Base-by-base conservation (phyloP, 345 rosid genomes). In the Brassica cretica region DNA sequence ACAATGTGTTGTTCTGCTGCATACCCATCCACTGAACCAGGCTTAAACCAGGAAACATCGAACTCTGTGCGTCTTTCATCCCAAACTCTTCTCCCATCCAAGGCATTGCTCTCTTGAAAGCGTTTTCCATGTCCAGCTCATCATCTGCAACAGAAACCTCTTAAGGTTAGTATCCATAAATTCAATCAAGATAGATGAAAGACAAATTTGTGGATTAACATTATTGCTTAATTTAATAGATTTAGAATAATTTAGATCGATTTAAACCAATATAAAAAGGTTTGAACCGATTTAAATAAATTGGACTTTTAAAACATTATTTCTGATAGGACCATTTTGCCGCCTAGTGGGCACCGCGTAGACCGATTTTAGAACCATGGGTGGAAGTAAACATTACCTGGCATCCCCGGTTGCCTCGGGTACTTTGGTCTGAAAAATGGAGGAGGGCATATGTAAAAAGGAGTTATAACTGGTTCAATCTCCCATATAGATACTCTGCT, bases 1-100 rank as follows among this genome's bases (percentile, higher is more conserved):
- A 37, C 37, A 81, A 63, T 12, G 81, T 70, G 66, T 73, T 72
- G 72, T 84, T 91, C 78, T 92, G 98, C 76, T 94, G 98, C 98
- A 94, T 92, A 82, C 90, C 92, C 98, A 94, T 94, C 98, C 98
- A 94, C 81, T 92, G 98, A 72, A 90, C 95, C 60, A 94, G 84
- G 81, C 95, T 94, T 84, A 92, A 79, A 69, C 98, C 95, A 66
- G 98, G 98, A 74, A 92, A 90, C 70, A 89, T 82, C 1, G 96
- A 89, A 86, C 82, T 89, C 39, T 86, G 87, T 0, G 89, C 70
- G 72, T 92, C 98, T 86, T 91, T 94, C 91, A 89, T 84, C 53
- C 96, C 97, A 80, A 87, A 85, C 0, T 92, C 98, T 78, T 94
- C 98, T 73, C 97, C 98, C 73, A 92, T 90, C 98, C 98, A 94